phyloP scores from a whole-genome alignment of 1,284 basidiomycete species.

The Ganoderma resinaceum region DNA sequence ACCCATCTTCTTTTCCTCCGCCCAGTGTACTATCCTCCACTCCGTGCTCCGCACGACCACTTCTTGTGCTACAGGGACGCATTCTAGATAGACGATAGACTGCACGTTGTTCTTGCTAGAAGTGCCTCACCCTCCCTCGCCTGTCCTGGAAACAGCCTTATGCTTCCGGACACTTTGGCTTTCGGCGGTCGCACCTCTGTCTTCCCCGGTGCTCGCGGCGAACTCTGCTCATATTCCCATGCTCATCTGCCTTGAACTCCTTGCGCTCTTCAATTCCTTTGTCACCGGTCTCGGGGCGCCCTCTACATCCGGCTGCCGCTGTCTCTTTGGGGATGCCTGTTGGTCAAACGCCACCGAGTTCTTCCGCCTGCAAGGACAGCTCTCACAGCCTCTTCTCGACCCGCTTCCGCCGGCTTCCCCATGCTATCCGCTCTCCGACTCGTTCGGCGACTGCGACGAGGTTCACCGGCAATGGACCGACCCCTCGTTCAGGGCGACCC shows the following conservation, averaged over 20 bases:
- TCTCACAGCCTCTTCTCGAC: conserved; percentile 48
- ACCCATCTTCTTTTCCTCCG: neutral
- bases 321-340: conserved; percentile 44
- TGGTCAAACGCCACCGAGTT: conserved; percentile 50
- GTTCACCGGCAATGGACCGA: conserved; percentile 40
- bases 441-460: conserved; percentile 45
- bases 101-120: neutral
- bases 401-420: conserved; percentile 46
- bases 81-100: neutral
- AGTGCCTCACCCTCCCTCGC: neutral
- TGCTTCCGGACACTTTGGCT: neutral
- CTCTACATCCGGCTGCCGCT: conserved; percentile 30
- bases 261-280: conserved; percentile 7
- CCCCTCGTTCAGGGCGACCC: conserved; percentile 47
- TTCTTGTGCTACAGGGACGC: neutral
- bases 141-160: neutral
- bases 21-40: neutral
- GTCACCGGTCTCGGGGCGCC: neutral
- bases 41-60: neutral
- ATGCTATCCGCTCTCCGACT: conserved; percentile 43
- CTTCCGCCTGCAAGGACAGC: conserved; percentile 38
- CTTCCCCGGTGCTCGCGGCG: conserved; percentile 16
- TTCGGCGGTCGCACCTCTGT: neutral
- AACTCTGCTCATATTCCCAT: neutral
- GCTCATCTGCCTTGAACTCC: neutral